Evolutionary conservation across 805 yeast species (phyloP).

Genomic region (Metschnikowia baotianmanensis): DNA sequence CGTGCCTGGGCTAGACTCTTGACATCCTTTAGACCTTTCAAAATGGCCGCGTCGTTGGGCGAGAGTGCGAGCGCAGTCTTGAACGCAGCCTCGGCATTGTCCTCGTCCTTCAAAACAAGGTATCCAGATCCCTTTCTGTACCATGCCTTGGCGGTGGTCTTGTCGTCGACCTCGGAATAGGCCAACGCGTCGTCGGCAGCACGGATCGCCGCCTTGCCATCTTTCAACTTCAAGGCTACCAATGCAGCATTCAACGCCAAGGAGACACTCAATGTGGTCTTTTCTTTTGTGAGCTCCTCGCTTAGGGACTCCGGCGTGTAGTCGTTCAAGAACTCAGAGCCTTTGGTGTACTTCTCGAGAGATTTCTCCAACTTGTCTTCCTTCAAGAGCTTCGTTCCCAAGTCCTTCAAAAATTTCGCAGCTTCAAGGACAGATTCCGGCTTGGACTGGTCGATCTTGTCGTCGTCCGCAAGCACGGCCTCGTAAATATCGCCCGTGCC

Average conservation of each 20-base stretch:
- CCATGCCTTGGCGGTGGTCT: slow-evolving; percentile 77
- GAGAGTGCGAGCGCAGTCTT: slow-evolving; percentile 60
- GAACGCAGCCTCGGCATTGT: slow-evolving; percentile 63
- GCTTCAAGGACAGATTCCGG: slow-evolving; percentile 71
- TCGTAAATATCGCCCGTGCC: slow-evolving; percentile 86
- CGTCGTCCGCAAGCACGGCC: slow-evolving; percentile 72
- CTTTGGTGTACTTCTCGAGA: slow-evolving; percentile 67
- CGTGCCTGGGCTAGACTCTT: slow-evolving; percentile 50
- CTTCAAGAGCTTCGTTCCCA: slow-evolving; percentile 77
- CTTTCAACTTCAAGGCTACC: slow-evolving; percentile 62
- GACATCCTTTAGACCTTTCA: slow-evolving; percentile 61
- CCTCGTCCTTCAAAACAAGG: slow-evolving; percentile 61
- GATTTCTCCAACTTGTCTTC: slow-evolving; percentile 57
- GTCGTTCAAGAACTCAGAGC: slow-evolving; percentile 64
- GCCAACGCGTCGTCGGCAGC: slow-evolving; percentile 69
- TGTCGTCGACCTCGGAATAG: slow-evolving; percentile 55
- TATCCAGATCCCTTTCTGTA: slow-evolving; percentile 84
- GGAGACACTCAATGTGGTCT: slow-evolving; percentile 58
- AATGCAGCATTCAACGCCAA: slow-evolving; percentile 72
- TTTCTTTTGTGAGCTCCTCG: slow-evolving; percentile 48
- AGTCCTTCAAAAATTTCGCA: slow-evolving; percentile 60
- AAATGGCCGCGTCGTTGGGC: slow-evolving; percentile 72
- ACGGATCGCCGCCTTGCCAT: slow-evolving; percentile 51
- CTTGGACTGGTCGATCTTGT: slow-evolving; percentile 52
- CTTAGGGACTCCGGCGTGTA: slow-evolving; percentile 70